phyloP scores from a whole-genome alignment of 345 rosid genomes.

The Salix koriyanagi region DNA sequence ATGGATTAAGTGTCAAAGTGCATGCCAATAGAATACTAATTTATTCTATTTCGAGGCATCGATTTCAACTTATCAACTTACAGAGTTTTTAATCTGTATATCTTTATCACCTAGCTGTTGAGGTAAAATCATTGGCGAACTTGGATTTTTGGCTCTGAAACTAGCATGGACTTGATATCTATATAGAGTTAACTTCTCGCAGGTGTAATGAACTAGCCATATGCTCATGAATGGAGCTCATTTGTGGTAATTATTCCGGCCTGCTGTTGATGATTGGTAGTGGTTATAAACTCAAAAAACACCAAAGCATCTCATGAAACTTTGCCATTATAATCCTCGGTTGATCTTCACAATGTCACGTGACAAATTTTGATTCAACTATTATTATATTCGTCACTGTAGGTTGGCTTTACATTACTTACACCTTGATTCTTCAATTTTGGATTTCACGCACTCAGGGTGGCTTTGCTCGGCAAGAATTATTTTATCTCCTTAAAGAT shows the following conservation, averaged over 20 bases:
- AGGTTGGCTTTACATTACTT: background rate
- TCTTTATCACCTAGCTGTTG: background rate
- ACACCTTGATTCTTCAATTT: background rate
- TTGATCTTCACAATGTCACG: background rate
- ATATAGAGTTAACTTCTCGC: background rate
- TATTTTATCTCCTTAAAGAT: constrained; percentile 63
- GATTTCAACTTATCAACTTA: background rate
- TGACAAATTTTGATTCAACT: background rate
- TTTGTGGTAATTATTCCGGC: background rate
- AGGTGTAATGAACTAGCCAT: background rate
- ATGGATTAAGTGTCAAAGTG: background rate
- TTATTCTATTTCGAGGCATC: background rate
- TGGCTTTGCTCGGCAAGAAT: constrained; percentile 76
- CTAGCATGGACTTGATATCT: background rate
- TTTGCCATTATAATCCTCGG: background rate
- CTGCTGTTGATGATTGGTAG: background rate
- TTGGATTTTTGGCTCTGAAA: background rate
- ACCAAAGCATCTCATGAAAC: background rate
- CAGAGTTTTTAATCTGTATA: background rate
- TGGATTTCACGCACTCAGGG: constrained; percentile 44
- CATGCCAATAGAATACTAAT: background rate
- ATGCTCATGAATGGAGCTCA: background rate
- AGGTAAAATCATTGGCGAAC: background rate
- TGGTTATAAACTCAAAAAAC: background rate
- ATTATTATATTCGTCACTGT: background rate